phyloP scores from a whole-genome alignment of 257 asterid species.

The Vinca minor region DNA sequence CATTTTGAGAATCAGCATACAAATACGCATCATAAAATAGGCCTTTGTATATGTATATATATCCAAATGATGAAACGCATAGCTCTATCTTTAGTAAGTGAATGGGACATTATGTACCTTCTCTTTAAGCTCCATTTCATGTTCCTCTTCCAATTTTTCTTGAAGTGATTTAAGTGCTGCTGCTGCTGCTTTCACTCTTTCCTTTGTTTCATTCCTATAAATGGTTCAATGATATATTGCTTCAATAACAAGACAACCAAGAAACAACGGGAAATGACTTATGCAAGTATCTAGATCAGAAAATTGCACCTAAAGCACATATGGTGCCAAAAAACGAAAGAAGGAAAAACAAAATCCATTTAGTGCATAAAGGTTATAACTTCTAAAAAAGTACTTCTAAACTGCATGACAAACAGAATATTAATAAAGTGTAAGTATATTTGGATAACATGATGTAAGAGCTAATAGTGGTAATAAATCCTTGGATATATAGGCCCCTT shows the following conservation, averaged over 20 bases:
- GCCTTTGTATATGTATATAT: too few species aligned
- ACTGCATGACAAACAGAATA: neutral
- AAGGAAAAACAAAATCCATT: too few species aligned
- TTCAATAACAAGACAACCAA: slow-evolving; percentile 15
- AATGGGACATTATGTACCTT: slow-evolving; percentile 36
- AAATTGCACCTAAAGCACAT: too few species aligned
- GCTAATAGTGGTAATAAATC: slow-evolving; percentile 24
- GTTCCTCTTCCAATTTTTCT: slow-evolving; percentile 63
- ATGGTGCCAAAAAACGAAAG: too few species aligned
- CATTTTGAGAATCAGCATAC: slow-evolving; percentile 16
- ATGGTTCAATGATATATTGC: slow-evolving; percentile 6
- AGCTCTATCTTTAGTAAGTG: neutral
- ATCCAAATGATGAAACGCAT: neutral
- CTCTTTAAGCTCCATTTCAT: slow-evolving; percentile 53
- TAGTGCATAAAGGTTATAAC: neutral
- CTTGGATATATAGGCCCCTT: slow-evolving; percentile 61
- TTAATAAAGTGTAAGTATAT: neutral
- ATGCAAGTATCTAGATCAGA: neutral
- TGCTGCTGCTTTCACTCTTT: slow-evolving; percentile 68
- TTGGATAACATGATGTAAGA: neutral
- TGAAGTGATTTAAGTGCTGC: slow-evolving; percentile 85
- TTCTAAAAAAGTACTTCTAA: neutral
- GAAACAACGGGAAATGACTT: neutral
- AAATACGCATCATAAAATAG: neutral
- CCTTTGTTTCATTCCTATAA: slow-evolving; percentile 69